Base-by-base conservation (phyloP, 2,329 filamentous ascomycete genomes). In the Ascosphaera acerosa region DNA sequence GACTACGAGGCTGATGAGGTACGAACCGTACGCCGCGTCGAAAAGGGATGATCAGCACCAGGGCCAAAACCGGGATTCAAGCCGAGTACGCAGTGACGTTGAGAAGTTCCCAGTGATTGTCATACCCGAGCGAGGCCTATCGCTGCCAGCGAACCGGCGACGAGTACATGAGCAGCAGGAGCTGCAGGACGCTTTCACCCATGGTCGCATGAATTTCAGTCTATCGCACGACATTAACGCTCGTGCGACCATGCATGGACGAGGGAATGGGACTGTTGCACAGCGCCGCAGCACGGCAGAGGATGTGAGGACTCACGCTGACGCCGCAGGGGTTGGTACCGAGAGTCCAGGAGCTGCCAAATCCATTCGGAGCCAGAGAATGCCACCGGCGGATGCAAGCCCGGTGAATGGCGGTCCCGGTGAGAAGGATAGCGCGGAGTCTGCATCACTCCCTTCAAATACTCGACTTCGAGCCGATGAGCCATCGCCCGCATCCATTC, bases 101-200 rank as follows among this genome's bases (percentile, higher is more conserved):
- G 26, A 28, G 26, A 28, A 15, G 14, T 28, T 28, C n/a, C 26
- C 26, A 5, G 26, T 28, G n/a, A 28, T 28, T 28, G 26, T 28
- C 26, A 28, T 28, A 28, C 26, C 26, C 6, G 26, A 28, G 16
- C 26, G 26, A 14, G 26, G 26, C 16, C 26, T 28, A 6, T 28
- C 26, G 16, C 26, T 28, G 7, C 26, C 14, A 28, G 26, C 14
- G 26, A 28, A 28, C n/a, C 14, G 26, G 12, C 26, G 16, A 12
- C 14, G 16, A 15, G 16, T n/a, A n/a, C 26, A 28, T 12, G 26
- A 28, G 26, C 26, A 28, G n/a, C 6, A 6, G 26, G 26, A 5
- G n/a, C 12, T 28, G 26, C 26, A 28, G 7, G 26, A 28, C 7
- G 26, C 14, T 7, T 28, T 28, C 26, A 28, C 16, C n/a, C 14